Percentiles rank a stretch among this genome's conserved stretches.
Conservation (phyloP, 306 rosid genomes). For the Ormosia emarginata region DNA sequence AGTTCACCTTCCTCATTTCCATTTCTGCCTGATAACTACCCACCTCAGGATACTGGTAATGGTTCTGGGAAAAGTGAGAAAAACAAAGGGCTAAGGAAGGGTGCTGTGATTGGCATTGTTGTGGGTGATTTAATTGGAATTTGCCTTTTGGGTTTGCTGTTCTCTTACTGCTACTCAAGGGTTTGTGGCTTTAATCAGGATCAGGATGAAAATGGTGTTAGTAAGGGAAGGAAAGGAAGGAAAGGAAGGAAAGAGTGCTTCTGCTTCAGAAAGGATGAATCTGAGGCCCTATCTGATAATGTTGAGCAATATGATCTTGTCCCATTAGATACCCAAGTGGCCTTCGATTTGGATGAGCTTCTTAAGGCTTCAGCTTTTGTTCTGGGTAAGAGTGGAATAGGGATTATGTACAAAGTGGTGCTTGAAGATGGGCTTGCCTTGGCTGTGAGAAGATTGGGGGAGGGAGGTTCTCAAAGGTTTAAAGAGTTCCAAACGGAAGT, state of each 20-base stretch:
- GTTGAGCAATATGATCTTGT: conserved; percentile 88
- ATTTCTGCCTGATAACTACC: conserved; percentile 52
- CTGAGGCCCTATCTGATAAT: conserved; percentile 68
- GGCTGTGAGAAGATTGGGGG: conserved; percentile 95
- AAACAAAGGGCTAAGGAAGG: conserved; percentile 65
- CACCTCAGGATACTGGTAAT: conserved; percentile 41
- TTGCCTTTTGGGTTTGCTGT: conserved; percentile 79
- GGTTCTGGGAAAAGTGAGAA: conserved; percentile 38
- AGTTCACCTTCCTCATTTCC: conserved; percentile 72
- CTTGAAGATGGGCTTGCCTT: conserved; percentile 86
- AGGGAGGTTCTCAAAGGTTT: conserved; percentile 97
- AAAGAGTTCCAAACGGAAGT: conserved; percentile 98
- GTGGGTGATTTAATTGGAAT: conserved; percentile 83
- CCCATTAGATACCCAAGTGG: conserved; percentile 73
- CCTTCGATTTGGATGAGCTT: conserved; percentile 95
- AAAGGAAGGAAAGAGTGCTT: conserved; percentile 65
- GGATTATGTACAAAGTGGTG: conserved; percentile 95
- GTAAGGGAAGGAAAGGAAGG: conserved; percentile 51
- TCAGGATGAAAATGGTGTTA: conserved; percentile 45
- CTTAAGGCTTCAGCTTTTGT: conserved; percentile 99
- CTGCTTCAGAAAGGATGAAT: conserved; percentile 79
- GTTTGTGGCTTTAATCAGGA: conserved; percentile 51
- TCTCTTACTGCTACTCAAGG: conserved; percentile 84
- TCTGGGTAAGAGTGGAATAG: conserved; percentile 90
- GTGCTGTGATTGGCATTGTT: conserved; percentile 67